Evolutionary conservation across 2,329 filamentous ascomycete genomes (phyloP), one percentile per base, ranked within the genome.

Genomic region (Cordyceps cicadae): DNA sequence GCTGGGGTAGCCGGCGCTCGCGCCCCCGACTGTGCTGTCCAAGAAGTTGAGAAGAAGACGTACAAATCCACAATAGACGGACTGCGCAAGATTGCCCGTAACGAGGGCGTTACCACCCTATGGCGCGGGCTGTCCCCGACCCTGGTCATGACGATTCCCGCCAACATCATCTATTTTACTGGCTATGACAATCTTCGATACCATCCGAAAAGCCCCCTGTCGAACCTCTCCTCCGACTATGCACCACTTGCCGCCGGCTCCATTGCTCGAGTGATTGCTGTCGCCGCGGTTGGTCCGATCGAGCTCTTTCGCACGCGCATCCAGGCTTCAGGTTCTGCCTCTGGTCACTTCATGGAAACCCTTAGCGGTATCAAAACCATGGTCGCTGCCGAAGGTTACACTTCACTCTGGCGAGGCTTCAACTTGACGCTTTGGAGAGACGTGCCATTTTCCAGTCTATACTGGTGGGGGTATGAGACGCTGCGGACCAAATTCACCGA

Each of bases 121-220:
- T 99, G 94, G 93, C 84, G 94, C 63, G 94, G 94, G 0, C 78
- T 99, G 5, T 95, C 90, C n/a, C 93, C 94, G 0, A 99, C 94
- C 0, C 77, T 99, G 24, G 82, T 92, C 65, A 99, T 99, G 94
- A 87, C 92, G 0, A 83, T 99, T 6, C 94, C 94, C 0, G 91
- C 87, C 29, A 99, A 99, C 71, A 94, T 99, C 66, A 97, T 99
- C 66, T 99, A 99, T 75, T 97, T 97, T 69, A 95, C 94, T 14
- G 94, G 94, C 45, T 99, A 99, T 74, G 94, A 99, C 70, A 97
- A 92, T 88, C 73, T 99, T 62, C 87, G 94, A 41, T 89, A 82
- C 65, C 88, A 90, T 67, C 77, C 79, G 1, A 77, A 76, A 48
- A 96, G 90, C 66, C 92, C 92, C 0, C 82, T 97, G 64, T 81